Conservation (phyloP, 805 yeast species). For the Dipodascus geniculatus region DNA sequence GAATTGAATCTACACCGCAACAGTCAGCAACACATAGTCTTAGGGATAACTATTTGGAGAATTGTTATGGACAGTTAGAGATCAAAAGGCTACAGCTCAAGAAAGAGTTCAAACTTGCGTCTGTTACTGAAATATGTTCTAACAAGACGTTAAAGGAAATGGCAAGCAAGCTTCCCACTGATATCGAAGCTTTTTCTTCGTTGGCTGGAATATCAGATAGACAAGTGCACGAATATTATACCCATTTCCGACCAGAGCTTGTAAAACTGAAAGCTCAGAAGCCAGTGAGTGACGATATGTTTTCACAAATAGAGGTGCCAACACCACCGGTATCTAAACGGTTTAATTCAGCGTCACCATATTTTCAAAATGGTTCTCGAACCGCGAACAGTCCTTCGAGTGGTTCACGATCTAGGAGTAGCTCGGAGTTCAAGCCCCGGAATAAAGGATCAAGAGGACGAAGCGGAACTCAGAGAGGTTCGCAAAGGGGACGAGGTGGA, state of each 20-base stretch:
- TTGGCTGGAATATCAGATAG: constrained; percentile 28
- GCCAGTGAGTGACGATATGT: background rate
- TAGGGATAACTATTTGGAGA: background rate
- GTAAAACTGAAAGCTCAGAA: constrained; percentile 19
- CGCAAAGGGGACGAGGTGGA: background rate
- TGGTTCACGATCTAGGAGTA: background rate
- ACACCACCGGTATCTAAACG: background rate
- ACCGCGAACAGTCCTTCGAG: background rate
- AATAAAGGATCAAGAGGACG: background rate
- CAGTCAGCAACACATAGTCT: background rate
- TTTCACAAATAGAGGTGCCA: background rate
- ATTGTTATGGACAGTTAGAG: constrained; percentile 10
- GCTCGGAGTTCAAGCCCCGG: background rate
- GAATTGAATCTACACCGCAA: background rate
- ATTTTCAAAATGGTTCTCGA: background rate
- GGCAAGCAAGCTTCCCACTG: constrained; percentile 43
- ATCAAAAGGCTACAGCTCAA: constrained; percentile 5
- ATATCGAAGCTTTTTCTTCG: constrained; percentile 33
- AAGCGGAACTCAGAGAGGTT: background rate
- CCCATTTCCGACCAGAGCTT: constrained; percentile 30
- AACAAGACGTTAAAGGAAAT: constrained; percentile 29
- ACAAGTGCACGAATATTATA: constrained; percentile 25
- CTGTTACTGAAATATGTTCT: constrained; percentile 7
- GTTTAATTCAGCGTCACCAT: background rate
- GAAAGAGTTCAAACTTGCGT: background rate